Base-by-base conservation (phyloP, 192 early-diverging fungal genomes). In the Coemansia sp. region DNA sequence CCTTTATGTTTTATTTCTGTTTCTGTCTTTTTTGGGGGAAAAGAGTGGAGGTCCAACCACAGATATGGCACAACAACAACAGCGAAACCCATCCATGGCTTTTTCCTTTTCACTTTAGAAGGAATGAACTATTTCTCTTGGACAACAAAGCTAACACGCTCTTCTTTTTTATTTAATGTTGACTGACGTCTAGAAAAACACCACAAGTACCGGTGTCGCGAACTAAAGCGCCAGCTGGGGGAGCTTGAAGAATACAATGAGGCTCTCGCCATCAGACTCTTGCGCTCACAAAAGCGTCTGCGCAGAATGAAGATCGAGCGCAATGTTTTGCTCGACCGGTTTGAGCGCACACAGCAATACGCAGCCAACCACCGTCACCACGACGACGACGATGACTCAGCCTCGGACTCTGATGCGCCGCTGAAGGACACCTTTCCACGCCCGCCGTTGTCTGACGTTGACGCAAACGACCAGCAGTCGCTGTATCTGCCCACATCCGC, bases 191-290 rank as follows among this genome's bases (percentile, higher is more conserved):
- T 83, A 83, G 81, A 83, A 38, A 78, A 77, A 63, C 81, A 75
- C 61, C 80, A 83, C 75, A 83, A 83, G 53, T 83, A 83, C 70
- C 71, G 76, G 32, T 83, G 81, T 56, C 71, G 76, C 47, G 81
- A 83, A 49, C 64, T 83, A 66, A 74, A 74, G 69, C 81, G 75
- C 38, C 81, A 83, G 63, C 72, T 83, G 44, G 75, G 75, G 48
- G 81, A 83, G 72, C 81, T 83, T 16, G 81, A 83, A 40, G 81
- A 75, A 47, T 83, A 83, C 75, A 83, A 83, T 64, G 76, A 83
- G 50, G 65, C 70, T 4, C 54, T 83, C 48, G 81, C 72, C 5
- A 64, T 83, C 53, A 83, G 77, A 70, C 75, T 83, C 48, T 32
- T 69, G 21, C 68, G 68, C 23, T 77, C 81, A 26, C 69, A 78